Percentiles rank a stretch among this genome's conserved stretches.
These are phyloP conservation scores for Plenodomus tracheiphilus DNA, from an alignment of 2,329 filamentous ascomycete species.

Conservation along the genomic window DNA sequence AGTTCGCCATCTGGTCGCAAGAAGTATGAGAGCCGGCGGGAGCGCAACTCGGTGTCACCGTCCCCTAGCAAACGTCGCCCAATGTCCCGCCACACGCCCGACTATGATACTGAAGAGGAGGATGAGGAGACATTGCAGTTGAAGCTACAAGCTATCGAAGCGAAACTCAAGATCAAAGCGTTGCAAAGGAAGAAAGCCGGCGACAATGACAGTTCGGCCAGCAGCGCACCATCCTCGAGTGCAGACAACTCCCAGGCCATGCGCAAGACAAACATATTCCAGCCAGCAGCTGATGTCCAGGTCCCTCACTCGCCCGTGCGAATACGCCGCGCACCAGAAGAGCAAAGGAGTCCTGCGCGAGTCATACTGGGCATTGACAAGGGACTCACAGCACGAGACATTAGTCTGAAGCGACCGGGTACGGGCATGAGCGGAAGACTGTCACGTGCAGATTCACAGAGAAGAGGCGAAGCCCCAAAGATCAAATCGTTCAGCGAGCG, in stretches of 20 bases:
- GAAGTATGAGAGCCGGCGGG: constrained; percentile 66
- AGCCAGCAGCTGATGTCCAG: constrained; percentile 56
- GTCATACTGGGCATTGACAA: constrained; percentile 88
- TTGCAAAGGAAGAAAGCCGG: constrained; percentile 64
- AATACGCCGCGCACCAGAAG: constrained; percentile 50
- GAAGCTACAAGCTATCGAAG: constrained; percentile 85
- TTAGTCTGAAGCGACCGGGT: constrained; percentile 72
- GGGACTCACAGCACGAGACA: constrained; percentile 75
- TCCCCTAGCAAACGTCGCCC: constrained; percentile 59
- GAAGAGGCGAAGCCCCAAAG: constrained; percentile 25
- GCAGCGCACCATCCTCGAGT: constrained; percentile 27
- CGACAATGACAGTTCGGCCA: constrained; percentile 23
- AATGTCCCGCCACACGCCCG: constrained; percentile 19
- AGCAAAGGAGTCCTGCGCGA: constrained; percentile 75
- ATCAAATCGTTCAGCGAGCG: constrained; percentile 79
- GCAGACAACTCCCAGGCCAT: constrained; percentile 28
- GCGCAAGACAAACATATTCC: constrained; percentile 26
- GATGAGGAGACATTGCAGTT: constrained; percentile 86
- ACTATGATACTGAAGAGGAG: constrained; percentile 65
- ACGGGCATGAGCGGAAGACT: constrained; percentile 11
- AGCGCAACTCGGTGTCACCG: constrained; percentile 60
- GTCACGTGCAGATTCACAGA: constrained; percentile 49
- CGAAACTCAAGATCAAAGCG: constrained; percentile 83
- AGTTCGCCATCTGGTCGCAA: constrained; percentile 79
- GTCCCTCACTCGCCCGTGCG: constrained; percentile 75